Base-by-base conservation (phyloP, 2,329 filamentous ascomycete genomes). In the Fusarium equiseti region DNA sequence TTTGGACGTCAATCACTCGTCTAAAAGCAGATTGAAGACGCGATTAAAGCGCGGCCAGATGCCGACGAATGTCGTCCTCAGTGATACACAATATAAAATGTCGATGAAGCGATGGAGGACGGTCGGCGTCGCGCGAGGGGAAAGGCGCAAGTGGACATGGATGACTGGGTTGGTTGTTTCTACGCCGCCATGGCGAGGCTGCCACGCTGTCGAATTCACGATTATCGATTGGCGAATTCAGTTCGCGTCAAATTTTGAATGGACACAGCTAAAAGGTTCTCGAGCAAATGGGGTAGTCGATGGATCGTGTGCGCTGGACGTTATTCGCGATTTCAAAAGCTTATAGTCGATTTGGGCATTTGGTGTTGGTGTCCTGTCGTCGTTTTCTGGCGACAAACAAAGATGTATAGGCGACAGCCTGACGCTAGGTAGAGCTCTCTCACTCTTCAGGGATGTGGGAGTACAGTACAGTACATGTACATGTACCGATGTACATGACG, bases 161-260 rank as follows among this genome's bases (percentile, higher is more conserved):
- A 75, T 75, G 66, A 74, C 70, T 73, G 68, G 70, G 63, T 57
- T 66, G 50, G 43, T 51, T 68, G 70, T 68, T 65, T 75, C 63
- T 75, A 76, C 54, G 72, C 71, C 72, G 74, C 71, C 74, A 76
- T 76, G 73, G 73, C 73, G 73, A 75, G 73, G 73, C 73, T 75
- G 72, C 72, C 65, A 75, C 73, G 70, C 63, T 66, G 65, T 74
- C 68, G 65, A 70, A 71, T 66, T 65, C 66, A 43, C 64, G 68
- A 71, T 73, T 74, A 62, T 62, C 72, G 60, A 66, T 67, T 75
- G 63, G 54, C 53, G 60, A 63, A 52, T 54, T 46, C 32, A 54
- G 50, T 60, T 64, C 66, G 68, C 71, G 58, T 62, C 50, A 29
- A 27, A 54, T 22, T 46, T 15, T 24, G 48, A 49, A 53, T 35